Base-by-base conservation (phyloP, 768 basidiomycete genomes). In the Pleurotus cornucopiae region DNA sequence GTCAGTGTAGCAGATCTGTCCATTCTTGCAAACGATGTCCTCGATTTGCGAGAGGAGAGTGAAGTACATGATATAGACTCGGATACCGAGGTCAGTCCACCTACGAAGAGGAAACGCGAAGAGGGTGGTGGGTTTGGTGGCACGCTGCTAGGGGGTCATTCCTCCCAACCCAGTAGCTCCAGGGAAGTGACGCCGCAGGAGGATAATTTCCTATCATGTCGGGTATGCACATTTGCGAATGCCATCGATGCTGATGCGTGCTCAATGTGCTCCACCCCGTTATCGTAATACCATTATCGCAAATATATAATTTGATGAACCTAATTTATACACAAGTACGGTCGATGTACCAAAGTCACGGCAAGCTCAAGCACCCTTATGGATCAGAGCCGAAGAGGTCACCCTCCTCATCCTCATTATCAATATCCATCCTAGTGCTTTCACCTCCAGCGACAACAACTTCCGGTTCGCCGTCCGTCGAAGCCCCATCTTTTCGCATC, bases 61-160 rank as follows among this genome's bases (percentile, higher is more conserved):
- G 86, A 89, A 65, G 77, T 83, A 23, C 72, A 81, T 21, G 82
- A 80, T n/a, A 14, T 58, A 23, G 69, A 72, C 62, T 73, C 75
- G 20, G 82, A 83, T 61, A 70, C 74, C 21, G 81, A 84, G 20
- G 78, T 73, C 6, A 73, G 74, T 37, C 67, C 65, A 2, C 66
- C 66, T 52, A 65, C 61, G 41, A 76, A 74, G 63, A 75, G 73
- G 62, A 73, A 73, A 56, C 73, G 76, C 56, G 77, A 80, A 47
- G 87, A 89, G 69, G 84, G 79, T 11, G 76, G 74, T 60, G 90
- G 85, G 2, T 92, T 92, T 66, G 79, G 79, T 51, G 89, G 90
- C 21, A 92, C 90, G 20, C 66, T 91, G 44, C 76, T 91, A 30
- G 81, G 81, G 45, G 30, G 30, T 11, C 30, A 34, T 34, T 74